Evolutionary conservation across 2,329 filamentous ascomycete species (phyloP).

Genomic region (Venturia oleaginea): DNA sequence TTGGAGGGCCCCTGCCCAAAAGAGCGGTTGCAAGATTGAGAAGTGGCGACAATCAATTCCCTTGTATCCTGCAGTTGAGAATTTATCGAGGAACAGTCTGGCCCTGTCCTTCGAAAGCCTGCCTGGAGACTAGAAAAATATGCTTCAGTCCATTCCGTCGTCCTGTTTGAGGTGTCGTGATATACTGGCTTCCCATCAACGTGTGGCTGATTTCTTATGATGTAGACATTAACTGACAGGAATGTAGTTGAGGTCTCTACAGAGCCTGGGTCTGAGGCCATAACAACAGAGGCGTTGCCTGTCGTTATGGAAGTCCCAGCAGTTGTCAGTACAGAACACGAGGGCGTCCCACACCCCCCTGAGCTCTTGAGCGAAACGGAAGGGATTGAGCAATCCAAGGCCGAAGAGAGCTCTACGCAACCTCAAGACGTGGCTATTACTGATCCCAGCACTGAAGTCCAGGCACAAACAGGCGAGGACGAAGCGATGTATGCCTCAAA

Average conservation of each 20-base stretch:
- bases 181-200: not conserved
- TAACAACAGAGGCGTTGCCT: not conserved
- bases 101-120: not conserved
- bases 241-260: not conserved
- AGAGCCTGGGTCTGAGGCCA: not conserved
- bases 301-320: not conserved
- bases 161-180: not conserved
- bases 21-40: not conserved
- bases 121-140: not conserved
- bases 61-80: not conserved
- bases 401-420: not conserved
- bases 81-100: not conserved
- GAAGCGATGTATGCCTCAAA: not conserved
- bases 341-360: not conserved
- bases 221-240: not conserved
- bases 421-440: not conserved
- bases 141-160: not conserved
- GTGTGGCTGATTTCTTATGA: not conserved
- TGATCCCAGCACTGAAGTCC: not conserved
- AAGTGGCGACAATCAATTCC: not conserved
- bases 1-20: not conserved
- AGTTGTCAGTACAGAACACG: no score
- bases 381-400: not conserved
- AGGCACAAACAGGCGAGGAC: not conserved
- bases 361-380: not conserved